Evolutionary conservation across 306 rosid species (phyloP).

Genomic region (Delonix regia): DNA sequence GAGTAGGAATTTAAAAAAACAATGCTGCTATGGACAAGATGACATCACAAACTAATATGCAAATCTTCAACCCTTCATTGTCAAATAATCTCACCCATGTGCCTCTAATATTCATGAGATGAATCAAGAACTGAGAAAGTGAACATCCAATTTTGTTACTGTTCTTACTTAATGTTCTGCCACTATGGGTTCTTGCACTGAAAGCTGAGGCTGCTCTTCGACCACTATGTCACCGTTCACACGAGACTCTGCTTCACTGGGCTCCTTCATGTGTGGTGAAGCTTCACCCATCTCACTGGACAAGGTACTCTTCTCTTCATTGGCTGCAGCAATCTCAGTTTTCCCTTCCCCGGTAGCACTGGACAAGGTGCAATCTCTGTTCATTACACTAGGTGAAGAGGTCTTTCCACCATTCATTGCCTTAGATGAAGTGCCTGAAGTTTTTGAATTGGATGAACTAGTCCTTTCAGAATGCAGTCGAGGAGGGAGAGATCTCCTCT

Average conservation of each 20-base stretch:
- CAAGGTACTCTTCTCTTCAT: slow-evolving; percentile 37
- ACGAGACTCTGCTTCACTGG: slow-evolving; percentile 42
- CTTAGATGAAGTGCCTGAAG: slow-evolving; percentile 60
- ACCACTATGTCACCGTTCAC: slow-evolving; percentile 42
- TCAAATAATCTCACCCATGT: slow-evolving; percentile 52
- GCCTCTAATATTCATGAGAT: slow-evolving; percentile 55
- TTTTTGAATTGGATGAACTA: slow-evolving; percentile 49
- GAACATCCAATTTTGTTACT: slow-evolving; percentile 40
- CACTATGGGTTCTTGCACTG: slow-evolving; percentile 51
- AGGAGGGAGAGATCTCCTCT: slow-evolving; percentile 90
- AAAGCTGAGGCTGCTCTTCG: slow-evolving; percentile 58
- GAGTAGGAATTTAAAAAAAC: slow-evolving; percentile 56
- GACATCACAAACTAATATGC: slow-evolving; percentile 64
- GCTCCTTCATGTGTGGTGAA: slow-evolving; percentile 38
- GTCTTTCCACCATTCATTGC: slow-evolving; percentile 48
- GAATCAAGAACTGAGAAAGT: slow-evolving; percentile 41
- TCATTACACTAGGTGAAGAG: slow-evolving; percentile 43
- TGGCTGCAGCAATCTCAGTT: slow-evolving; percentile 37
- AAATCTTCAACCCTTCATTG: slow-evolving; percentile 62
- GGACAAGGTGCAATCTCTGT: slow-evolving; percentile 44
- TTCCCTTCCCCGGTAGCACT: slow-evolving; percentile 47
- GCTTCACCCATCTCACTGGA: slow-evolving; percentile 37
- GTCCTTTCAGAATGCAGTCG: slow-evolving; percentile 70
- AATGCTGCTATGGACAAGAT: slow-evolving; percentile 68
- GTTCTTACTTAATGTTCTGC: slow-evolving; percentile 48